Base-by-base conservation (phyloP, 441 rosid genomes). In the Capsella rubella region DNA sequence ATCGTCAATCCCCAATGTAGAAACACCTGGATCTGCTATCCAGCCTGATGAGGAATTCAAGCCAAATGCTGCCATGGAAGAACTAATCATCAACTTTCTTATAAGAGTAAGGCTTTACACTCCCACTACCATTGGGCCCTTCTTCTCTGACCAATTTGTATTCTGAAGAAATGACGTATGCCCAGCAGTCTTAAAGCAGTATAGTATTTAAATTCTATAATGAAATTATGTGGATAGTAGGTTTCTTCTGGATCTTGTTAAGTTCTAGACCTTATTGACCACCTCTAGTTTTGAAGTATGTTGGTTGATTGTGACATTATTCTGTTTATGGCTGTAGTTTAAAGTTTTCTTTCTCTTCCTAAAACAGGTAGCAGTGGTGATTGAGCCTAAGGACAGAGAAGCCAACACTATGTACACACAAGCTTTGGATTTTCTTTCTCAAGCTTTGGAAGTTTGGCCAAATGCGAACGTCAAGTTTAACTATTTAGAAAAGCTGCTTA, bases 51-150 rank as follows among this genome's bases (percentile, higher is more conserved):
- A 93, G 79, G 99, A 93, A 79, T 96, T 96, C 84, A 96, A 96
- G 83, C 99, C 98, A 39, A 96, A 96, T 86, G 97, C 98, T 75
- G 99, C 99, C 55, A 96, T 96, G 99, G 99, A 96, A 81, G 99
- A 96, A 83, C 86, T 93, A 92, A 92, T 96, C 61, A 96, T 96
- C 81, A 96, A 90, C 81, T 96, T 96, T 80, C 96, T 96, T 37
- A 93, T 96, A 82, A 81, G 98, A 73, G 99, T 96, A 80, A 90
- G 98, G 47, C 69, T 68, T 78, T 69, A 60, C 77, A 73, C 75
- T 58, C 67, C 66, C 28, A 68, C 56, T 66, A 40, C 32, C 66
- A 34, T 13, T 42, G 47, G 16, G 39, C 74, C 45, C 46, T 34
- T 46, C 32, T 31, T 37, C 59, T 70, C 74, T 70, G 58, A 70